Base-by-base conservation (phyloP, 2,329 filamentous ascomycete genomes). In the Nemania diffusa region DNA sequence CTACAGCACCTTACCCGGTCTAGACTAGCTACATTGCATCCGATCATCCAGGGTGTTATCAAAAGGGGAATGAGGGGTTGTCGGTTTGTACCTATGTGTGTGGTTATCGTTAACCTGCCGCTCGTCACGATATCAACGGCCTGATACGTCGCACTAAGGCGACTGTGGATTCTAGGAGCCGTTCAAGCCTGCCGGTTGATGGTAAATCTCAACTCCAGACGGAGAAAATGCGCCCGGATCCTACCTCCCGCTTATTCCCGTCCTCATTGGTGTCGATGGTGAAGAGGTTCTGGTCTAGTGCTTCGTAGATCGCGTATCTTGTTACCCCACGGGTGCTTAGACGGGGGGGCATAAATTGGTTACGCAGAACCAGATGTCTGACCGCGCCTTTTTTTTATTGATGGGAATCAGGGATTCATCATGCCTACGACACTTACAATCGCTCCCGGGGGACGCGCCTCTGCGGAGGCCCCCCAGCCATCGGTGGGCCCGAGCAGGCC, bases 301-400 rank as follows among this genome's bases (percentile, higher is more conserved):
- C 46, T 46, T 46, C 20, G 53, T 59, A 53, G 24, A 63, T 57
- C 55, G 53, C 26, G 44, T 34, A 48, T 20, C 34, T 4, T 20
- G n/a, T 48, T 20, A 5, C 22, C 48, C 62, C 26, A 52, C 32
- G 50, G 51, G 22, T 27, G 27, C 22, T 50, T 50, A 55, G 40
- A 56, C 37, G n/a, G 50, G n/a, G 29, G n/a, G 42, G 50, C 57
- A 65, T 61, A 61, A 61, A 65, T 61, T 50, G 42, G 50, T 40
- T 50, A 42, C 11, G 24, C n/a, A 56, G 50, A 56, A 50, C 50
- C 8, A 50, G 29, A 48, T 32, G 17, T 29, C 37, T 22, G 55
- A n/a, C 37, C 32, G n/a, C 24, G 32, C n/a, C 24, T 5, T 3
- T 29, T 24, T 17, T 24, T 50, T 40, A 32, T 32, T 34, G n/a